phyloP scores from a whole-genome alignment of 805 yeast species.

The Yamadazyma tumulicola region DNA sequence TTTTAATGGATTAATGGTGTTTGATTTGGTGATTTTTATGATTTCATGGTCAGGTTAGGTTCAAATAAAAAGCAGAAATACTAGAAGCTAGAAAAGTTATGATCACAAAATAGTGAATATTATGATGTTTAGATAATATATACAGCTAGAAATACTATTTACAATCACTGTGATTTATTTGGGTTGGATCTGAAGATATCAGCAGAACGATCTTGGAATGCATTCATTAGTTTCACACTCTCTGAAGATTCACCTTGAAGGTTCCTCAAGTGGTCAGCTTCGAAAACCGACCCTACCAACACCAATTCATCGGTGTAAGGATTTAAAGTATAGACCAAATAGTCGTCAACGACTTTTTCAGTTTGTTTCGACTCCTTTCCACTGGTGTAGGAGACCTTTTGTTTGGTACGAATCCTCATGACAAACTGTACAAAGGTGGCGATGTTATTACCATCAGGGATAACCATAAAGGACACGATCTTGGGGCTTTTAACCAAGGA shows the following conservation, averaged over 20 bases:
- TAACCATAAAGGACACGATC: constrained; percentile 64
- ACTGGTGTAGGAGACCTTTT: constrained; percentile 28
- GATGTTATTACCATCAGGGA: constrained; percentile 46
- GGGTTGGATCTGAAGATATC: constrained; percentile 42
- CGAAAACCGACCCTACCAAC: constrained; percentile 40
- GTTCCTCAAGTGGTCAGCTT: constrained; percentile 32
- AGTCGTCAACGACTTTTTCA: constrained; percentile 30
- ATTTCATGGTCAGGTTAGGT: too few species aligned
- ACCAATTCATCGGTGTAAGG: constrained; percentile 37
- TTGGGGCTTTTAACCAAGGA: constrained; percentile 71
- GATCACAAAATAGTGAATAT: too few species aligned
- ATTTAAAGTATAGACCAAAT: constrained; percentile 37
- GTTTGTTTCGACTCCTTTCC: constrained; percentile 15
- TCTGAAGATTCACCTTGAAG: constrained; percentile 32
- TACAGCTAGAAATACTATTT: neutral
- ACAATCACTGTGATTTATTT: constrained; percentile 7
- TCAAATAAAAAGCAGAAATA: neutral
- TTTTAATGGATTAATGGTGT: constrained; percentile 32
- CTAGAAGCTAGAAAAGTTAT: neutral
- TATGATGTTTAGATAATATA: neutral
- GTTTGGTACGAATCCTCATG: constrained; percentile 35
- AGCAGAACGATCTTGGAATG: constrained; percentile 30
- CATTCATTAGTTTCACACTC: constrained; percentile 20
- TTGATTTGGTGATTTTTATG: too few species aligned
- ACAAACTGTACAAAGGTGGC: constrained; percentile 37